These are phyloP conservation scores for Flaveria trinervia DNA, from an alignment of 129 eudicot genomes.

Conservation along the genomic window DNA sequence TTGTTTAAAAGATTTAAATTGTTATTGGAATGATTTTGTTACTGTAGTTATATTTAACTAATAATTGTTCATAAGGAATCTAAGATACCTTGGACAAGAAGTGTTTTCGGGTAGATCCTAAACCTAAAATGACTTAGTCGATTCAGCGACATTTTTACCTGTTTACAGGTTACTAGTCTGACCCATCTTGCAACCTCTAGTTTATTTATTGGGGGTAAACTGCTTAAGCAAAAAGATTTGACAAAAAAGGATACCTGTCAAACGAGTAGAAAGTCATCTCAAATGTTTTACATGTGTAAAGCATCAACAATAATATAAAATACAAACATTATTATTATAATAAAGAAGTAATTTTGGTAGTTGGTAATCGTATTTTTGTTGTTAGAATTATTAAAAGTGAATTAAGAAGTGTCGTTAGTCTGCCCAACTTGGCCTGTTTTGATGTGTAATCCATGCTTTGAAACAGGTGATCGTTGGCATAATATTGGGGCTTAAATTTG, in stretches of 20 bases:
- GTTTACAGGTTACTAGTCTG: background rate
- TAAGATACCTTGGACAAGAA: background rate
- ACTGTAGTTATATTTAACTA: no score
- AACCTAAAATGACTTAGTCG: background rate
- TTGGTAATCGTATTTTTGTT: background rate
- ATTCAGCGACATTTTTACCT: background rate
- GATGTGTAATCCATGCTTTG: background rate
- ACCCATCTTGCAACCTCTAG: background rate
- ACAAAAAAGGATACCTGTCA: background rate
- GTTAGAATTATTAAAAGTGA: background rate
- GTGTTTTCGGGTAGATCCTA: background rate
- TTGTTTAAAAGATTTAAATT: no score
- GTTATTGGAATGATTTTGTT: no score
- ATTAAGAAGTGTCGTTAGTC: no score
- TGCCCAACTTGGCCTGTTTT: background rate
- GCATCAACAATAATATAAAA: background rate
- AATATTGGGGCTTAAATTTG: constrained; percentile 72
- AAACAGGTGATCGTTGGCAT: constrained; percentile 75
- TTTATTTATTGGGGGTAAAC: background rate
- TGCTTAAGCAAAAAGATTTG: background rate
- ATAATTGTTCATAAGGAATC: background rate
- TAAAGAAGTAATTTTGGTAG: background rate
- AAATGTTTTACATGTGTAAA: background rate
- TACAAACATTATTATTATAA: no score
- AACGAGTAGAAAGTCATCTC: background rate